These are phyloP conservation scores for Emmonsiellopsis sp. DNA, from an alignment of 2,329 filamentous ascomycete genomes.

Conservation along the genomic window DNA sequence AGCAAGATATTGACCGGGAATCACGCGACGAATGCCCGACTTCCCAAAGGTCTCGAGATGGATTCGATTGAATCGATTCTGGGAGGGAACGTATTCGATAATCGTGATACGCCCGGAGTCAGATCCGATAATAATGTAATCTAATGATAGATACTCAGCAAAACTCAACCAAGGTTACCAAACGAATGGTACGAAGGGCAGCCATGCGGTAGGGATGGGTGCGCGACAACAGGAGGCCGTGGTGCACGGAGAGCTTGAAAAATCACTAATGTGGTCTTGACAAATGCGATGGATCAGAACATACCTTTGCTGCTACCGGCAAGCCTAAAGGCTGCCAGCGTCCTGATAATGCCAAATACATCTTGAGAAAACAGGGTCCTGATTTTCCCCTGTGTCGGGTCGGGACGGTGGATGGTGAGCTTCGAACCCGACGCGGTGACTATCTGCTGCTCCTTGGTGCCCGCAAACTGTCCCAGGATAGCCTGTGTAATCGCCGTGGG, in stretches of 20 bases:
- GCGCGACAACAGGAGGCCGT: constrained; percentile 24
- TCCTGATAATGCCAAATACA: constrained; percentile 90
- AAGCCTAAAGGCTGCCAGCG: constrained; percentile 78
- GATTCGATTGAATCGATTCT: constrained; percentile 79
- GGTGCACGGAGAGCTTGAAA: constrained; percentile 53
- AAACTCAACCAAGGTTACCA: constrained; percentile 18
- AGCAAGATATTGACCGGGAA: constrained; percentile 92
- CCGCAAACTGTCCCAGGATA: constrained; percentile 88
- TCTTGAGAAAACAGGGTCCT: constrained; percentile 81
- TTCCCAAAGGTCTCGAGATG: constrained; percentile 98
- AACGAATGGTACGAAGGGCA: constrained; percentile 8
- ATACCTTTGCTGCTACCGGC: constrained; percentile 94
- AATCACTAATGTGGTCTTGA: constrained; percentile 59
- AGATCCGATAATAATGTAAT: constrained; percentile 90
- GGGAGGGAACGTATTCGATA: constrained; percentile 77
- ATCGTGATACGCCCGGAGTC: constrained; percentile 94
- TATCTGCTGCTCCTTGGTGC: constrained; percentile 96
- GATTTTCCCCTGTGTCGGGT: constrained; percentile 77
- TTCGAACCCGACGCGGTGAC: constrained; percentile 86
- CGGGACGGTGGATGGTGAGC: constrained; percentile 77
- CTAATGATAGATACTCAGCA: constrained; percentile 47
- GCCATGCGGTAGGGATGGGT: constrained; percentile 5
- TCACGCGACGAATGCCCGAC: constrained; percentile 83
- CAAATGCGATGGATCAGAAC: constrained; percentile 24
- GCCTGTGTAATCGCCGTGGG: constrained; percentile 84